Percentiles rank a stretch among this genome's conserved stretches.
Evolutionary conservation across 352 stramenopile genomes (phyloP).

Genomic region (Globisporangium rhizosaccharum): DNA sequence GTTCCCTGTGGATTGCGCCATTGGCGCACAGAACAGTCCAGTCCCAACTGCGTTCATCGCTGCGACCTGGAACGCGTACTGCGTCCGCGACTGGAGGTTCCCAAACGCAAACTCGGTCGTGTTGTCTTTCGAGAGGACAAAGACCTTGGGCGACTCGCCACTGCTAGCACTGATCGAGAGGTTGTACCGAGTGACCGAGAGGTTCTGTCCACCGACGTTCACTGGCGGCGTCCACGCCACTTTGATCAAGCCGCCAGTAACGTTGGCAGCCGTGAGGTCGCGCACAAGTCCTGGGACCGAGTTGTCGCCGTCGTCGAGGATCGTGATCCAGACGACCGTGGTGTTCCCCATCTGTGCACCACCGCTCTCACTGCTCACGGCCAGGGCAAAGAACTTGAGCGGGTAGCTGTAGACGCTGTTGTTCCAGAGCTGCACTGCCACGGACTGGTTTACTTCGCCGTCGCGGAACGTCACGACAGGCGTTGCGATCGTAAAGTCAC

Average conservation of each 20-base stretch:
- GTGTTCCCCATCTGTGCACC: conserved; percentile 24
- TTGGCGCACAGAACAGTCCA: conserved; percentile 13
- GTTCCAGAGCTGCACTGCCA: conserved; percentile 32
- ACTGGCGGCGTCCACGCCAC: conserved; percentile 34
- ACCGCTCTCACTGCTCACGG: conserved; percentile 21
- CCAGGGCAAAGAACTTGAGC: conserved; percentile 36
- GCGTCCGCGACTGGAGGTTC: conserved; percentile 16
- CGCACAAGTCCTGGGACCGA: conserved; percentile 32
- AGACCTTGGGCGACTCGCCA: conserved; percentile 4
- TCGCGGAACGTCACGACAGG: conserved; percentile 34
- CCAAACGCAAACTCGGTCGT: conserved; percentile 27
- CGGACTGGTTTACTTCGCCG: conserved; percentile 13
- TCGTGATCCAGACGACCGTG: conserved; percentile 22
- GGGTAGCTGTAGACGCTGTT: conserved; percentile 47
- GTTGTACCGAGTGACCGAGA: conserved; percentile 41
- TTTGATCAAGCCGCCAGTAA: conserved; percentile 42
- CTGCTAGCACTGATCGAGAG: conserved; percentile 13
- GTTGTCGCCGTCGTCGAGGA: conserved; percentile 45
- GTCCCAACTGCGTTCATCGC: conserved; percentile 34
- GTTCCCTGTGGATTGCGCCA: conserved; percentile 28
- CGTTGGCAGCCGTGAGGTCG: conserved; percentile 9
- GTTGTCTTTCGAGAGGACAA: conserved; percentile 26
- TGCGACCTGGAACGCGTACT: conserved; percentile 30
- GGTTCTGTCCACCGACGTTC: conserved; percentile 31
- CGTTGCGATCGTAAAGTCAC: conserved; percentile 26